Evolutionary conservation across 1,284 basidiomycete genomes (phyloP).

Genomic region (Lentinula novae-zelandiae): DNA sequence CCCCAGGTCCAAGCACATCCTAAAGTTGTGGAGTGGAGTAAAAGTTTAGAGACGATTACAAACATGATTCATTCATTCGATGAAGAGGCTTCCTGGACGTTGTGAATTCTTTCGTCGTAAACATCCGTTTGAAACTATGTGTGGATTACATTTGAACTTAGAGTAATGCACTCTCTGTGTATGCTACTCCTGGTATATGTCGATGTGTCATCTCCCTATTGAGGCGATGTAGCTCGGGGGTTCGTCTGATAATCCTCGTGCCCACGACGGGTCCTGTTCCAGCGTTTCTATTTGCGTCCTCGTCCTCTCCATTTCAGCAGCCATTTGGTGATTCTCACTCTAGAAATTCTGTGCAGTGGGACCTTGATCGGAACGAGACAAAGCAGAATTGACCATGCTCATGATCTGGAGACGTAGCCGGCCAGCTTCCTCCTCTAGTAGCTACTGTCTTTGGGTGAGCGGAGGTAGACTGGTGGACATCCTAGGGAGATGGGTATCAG

Average conservation of each 20-base stretch:
- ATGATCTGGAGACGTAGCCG: slow-evolving; percentile 9
- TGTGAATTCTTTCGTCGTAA: not conserved
- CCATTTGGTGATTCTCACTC: slow-evolving; percentile 3
- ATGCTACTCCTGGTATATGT: not conserved
- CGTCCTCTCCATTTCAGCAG: slow-evolving; percentile 6
- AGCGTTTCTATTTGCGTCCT: slow-evolving; percentile 6
- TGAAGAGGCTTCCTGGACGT: slow-evolving; percentile 8
- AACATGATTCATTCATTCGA: not conserved
- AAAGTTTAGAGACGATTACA: slow-evolving; percentile 46
- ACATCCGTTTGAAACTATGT: too few species aligned
- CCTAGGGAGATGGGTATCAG: not conserved
- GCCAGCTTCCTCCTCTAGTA: slow-evolving; percentile 6
- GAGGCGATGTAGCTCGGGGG: slow-evolving; percentile 8
- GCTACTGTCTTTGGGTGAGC: slow-evolving; percentile 1
- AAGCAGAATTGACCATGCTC: slow-evolving; percentile 5
- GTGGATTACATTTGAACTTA: not conserved
- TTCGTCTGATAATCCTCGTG: slow-evolving; percentile 8
- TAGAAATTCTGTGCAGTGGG: not conserved
- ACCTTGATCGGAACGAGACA: not conserved
- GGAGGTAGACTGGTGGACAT: not conserved
- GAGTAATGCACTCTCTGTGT: too few species aligned
- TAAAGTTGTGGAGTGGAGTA: slow-evolving; percentile 66
- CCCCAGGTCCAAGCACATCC: slow-evolving; percentile 27
- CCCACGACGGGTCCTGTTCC: slow-evolving; percentile 5
- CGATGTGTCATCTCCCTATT: not conserved